Conservation (phyloP, 2,329 filamentous ascomycete species). For the Fusarium paranaense region DNA sequence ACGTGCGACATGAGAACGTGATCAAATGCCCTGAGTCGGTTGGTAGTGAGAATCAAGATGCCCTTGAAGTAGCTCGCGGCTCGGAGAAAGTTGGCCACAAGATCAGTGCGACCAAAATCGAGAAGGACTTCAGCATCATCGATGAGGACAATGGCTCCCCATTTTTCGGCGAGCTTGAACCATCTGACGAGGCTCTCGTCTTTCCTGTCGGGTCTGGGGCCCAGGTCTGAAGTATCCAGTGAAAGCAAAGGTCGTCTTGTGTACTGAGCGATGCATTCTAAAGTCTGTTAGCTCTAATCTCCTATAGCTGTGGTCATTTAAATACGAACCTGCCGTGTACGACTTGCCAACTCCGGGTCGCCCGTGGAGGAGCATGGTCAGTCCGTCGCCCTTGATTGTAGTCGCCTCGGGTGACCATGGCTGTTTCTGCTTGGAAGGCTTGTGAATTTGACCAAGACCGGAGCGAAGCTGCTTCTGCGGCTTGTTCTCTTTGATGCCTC, state of each 20-base stretch:
- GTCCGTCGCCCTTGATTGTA: neutral
- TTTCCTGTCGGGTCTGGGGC: neutral
- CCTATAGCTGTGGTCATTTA: neutral
- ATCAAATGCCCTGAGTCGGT: neutral
- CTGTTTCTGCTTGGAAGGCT: neutral
- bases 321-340: neutral
- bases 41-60: neutral
- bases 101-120: neutral
- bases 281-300: neutral
- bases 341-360: neutral
- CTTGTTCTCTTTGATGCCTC: neutral
- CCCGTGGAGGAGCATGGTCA: neutral
- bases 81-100: neutral
- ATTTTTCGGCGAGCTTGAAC: neutral
- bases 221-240: neutral
- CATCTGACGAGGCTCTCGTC: neutral
- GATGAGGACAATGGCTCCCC: neutral
- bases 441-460: neutral
- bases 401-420: neutral
- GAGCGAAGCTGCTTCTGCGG: neutral
- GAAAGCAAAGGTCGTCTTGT: neutral
- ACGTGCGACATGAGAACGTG: neutral
- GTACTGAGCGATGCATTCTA: neutral
- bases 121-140: neutral
- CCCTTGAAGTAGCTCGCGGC: neutral